These are phyloP conservation scores for Astraeus odoratus DNA, from an alignment of 768 basidiomycete species.

Conservation along the genomic window DNA sequence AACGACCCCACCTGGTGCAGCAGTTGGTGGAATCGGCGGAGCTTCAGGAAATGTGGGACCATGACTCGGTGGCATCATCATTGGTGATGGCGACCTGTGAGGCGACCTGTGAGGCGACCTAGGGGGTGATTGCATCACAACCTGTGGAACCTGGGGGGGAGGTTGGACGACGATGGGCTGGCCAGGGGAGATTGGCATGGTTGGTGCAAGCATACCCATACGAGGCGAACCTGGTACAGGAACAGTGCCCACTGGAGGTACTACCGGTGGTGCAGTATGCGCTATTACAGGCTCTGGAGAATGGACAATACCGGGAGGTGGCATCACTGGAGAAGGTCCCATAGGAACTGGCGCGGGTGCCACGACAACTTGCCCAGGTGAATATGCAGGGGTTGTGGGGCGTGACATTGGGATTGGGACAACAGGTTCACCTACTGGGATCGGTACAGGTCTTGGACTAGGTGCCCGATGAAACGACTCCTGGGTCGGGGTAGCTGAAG, in stretches of 20 bases:
- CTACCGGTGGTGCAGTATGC: neutral
- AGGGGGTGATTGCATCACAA: constrained; percentile 11
- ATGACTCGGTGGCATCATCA: constrained; percentile 11
- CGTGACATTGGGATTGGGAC: constrained; percentile 9
- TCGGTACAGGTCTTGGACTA: constrained; percentile 9
- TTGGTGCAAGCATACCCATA: neutral
- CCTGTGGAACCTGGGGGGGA: neutral
- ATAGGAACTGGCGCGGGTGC: constrained; percentile 5
- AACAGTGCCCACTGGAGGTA: neutral
- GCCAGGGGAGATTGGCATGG: constrained; percentile 5
- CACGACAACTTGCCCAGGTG: constrained; percentile 12
- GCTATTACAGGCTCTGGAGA: constrained; percentile 1
- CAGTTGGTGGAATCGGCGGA: neutral
- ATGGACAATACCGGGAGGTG: constrained; percentile 16
- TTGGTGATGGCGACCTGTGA: constrained; percentile 5
- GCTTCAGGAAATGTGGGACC: constrained; percentile 16
- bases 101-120: constrained; percentile 11
- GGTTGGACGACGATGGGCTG: constrained; percentile 17
- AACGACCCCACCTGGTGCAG: neutral
- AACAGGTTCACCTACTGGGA: constrained; percentile 10
- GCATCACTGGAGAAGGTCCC: neutral
- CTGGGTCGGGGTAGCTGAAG: constrained; percentile 21
- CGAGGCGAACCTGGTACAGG: neutral
- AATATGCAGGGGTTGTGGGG: neutral
- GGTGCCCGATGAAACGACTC: constrained; percentile 12